Conservation (phyloP, 208 protist species). For the Trypanosoma theileri region DNA sequence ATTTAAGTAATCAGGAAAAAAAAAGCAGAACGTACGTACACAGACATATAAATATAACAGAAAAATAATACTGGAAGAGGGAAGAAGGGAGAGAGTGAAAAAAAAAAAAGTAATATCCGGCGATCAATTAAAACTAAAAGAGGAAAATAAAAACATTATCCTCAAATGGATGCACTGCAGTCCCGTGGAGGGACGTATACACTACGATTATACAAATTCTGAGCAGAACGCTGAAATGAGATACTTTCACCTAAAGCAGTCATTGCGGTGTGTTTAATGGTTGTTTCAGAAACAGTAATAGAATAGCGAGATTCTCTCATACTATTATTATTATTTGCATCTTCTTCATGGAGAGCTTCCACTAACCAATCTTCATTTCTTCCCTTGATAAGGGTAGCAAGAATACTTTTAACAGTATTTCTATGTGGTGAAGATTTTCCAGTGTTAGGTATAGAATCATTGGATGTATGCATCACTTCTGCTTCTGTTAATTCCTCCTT, state of each 20-base stretch:
- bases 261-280: constrained; percentile 7
- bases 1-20: no score
- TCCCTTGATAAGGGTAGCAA: not conserved
- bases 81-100: no score
- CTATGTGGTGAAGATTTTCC: no score
- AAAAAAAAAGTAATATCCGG: not conserved
- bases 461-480: not conserved
- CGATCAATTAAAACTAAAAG: not conserved
- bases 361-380: not conserved
- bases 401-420: not conserved
- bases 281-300: constrained; percentile 25
- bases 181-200: constrained; percentile 10
- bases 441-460: no score
- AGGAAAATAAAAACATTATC: constrained; percentile 8
- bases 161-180: not conserved
- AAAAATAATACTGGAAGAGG: no score
- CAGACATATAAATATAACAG: no score
- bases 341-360: not conserved
- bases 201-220: constrained; percentile 12
- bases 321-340: not conserved
- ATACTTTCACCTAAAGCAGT: constrained; percentile 4
- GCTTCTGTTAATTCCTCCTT: not conserved
- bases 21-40: no score
- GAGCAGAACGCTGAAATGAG: constrained; percentile 6
- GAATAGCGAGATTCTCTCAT: not conserved